These are phyloP conservation scores for Pythium utonaiense DNA, from an alignment of 352 stramenopile species.

Conservation along the genomic window DNA sequence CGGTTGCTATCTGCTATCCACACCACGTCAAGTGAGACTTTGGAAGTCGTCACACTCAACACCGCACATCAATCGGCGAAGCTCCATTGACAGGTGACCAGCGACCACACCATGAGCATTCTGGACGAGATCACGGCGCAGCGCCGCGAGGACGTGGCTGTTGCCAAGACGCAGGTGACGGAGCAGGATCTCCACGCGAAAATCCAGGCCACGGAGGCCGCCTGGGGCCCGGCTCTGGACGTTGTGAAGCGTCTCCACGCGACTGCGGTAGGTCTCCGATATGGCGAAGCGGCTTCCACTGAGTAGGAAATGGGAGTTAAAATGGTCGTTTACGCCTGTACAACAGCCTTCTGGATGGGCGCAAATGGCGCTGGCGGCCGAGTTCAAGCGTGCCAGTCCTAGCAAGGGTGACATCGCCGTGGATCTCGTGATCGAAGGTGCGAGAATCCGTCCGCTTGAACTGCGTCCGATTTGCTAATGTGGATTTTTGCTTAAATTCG, in stretches of 20 bases:
- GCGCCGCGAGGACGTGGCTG: slow-evolving; percentile 60
- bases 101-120: slow-evolving; percentile 57
- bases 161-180: slow-evolving; percentile 42
- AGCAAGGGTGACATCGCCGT: slow-evolving; percentile 96
- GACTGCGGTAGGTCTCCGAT: slow-evolving; percentile 37
- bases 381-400: slow-evolving; percentile 98
- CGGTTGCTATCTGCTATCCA: not conserved
- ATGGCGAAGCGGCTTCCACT: not conserved
- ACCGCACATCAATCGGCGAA: slow-evolving; percentile 1
- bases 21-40: not conserved
- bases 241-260: slow-evolving; percentile 87
- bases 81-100: not conserved
- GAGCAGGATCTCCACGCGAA: slow-evolving; percentile 54
- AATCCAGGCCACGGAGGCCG: slow-evolving; percentile 77
- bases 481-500: not conserved
- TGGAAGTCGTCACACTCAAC: not conserved
- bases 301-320: not conserved
- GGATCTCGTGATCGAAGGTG: slow-evolving; percentile 60
- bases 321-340: slow-evolving; percentile 1
- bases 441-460: slow-evolving; percentile 4
- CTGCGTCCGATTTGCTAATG: not conserved
- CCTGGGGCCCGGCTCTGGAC: slow-evolving; percentile 81
- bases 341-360: slow-evolving; percentile 53
- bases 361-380: slow-evolving; percentile 92
- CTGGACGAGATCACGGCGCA: slow-evolving; percentile 77